A percentile compares a stretch with the other conserved stretches of the same genome.
Conservation (phyloP, 2,329 filamentous ascomycete species). For the Tolypocladium ophioglossoides region DNA sequence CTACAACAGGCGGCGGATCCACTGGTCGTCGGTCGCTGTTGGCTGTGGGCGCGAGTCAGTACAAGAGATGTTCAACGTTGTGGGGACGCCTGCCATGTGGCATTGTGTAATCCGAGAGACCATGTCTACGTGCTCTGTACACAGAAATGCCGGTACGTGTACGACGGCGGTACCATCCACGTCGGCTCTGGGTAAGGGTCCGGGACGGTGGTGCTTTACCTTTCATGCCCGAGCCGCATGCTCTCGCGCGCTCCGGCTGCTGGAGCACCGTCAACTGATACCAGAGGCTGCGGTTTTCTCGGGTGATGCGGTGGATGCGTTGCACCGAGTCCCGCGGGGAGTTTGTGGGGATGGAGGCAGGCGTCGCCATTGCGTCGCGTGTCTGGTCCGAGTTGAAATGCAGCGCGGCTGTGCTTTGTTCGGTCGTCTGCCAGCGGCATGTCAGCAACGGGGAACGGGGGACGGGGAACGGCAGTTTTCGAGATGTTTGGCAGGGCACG, state of each 20-base stretch:
- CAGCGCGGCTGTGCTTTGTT: not conserved
- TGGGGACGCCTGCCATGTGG: not conserved
- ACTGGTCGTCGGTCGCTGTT: conserved; percentile 73
- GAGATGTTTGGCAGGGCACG: not conserved
- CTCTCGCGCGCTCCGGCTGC: conserved; percentile 86
- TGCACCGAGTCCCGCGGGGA: conserved; percentile 29
- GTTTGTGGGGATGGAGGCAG: conserved; percentile 17
- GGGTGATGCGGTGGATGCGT: conserved; percentile 43
- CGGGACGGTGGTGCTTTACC: conserved; percentile 46
- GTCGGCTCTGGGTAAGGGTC: too few species aligned
- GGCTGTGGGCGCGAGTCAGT: conserved; percentile 16
- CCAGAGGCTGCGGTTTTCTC: conserved; percentile 64
- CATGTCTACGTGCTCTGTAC: not conserved
- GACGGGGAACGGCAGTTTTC: not conserved
- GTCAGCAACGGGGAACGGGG: not conserved
- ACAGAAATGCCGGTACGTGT: not conserved
- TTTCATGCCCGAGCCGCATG: conserved; percentile 91
- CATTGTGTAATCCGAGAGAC: not conserved
- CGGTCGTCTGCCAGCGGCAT: not conserved
- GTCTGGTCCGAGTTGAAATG: not conserved
- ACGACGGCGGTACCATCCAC: not conserved
- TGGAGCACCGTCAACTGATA: conserved; percentile 83
- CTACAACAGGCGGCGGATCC: conserved; percentile 88
- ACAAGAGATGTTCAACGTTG: not conserved
- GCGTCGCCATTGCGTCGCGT: conserved; percentile 20